A percentile compares a stretch with the other conserved stretches of the same genome.
These are phyloP conservation scores for Sporothrix pallida DNA, from an alignment of 2,329 filamentous ascomycete genomes.

Conservation along the genomic window DNA sequence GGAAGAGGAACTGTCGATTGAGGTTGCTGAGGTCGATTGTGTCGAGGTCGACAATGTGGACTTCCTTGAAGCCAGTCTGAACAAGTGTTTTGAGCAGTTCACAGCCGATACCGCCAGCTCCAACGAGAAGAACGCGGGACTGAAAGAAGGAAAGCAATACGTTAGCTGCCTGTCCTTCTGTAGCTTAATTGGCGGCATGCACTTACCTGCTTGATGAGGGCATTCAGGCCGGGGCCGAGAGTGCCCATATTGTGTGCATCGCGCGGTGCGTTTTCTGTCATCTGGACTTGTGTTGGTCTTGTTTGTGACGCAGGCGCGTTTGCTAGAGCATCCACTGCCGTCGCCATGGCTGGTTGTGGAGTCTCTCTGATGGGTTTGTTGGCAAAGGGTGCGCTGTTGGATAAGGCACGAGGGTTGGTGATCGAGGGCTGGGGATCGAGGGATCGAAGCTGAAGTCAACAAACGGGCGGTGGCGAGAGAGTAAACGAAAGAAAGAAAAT, in stretches of 20 bases:
- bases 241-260: constrained; percentile 68
- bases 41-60: constrained; percentile 95
- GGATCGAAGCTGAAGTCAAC: neutral
- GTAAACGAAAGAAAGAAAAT: neutral
- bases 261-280: constrained; percentile 45
- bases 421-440: neutral
- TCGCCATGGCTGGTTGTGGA: constrained; percentile 12
- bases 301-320: constrained; percentile 5
- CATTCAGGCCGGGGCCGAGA: constrained; percentile 68
- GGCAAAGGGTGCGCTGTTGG: neutral
- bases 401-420: neutral
- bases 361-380: neutral
- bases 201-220: constrained; percentile 70
- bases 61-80: constrained; percentile 86
- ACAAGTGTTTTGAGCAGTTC: constrained; percentile 97
- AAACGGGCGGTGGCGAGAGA: constrained; percentile 18
- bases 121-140: constrained; percentile 90
- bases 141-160: constrained; percentile 48
- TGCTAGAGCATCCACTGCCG: constrained; percentile 7
- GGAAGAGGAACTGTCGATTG: constrained; percentile 96
- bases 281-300: constrained; percentile 17
- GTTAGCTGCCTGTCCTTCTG: neutral
- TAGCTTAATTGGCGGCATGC: too few species aligned
- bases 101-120: constrained; percentile 95
- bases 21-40: constrained; percentile 98